Conservation (phyloP, 2,329 filamentous ascomycete species). For the Orbilia blumenaviensis region DNA sequence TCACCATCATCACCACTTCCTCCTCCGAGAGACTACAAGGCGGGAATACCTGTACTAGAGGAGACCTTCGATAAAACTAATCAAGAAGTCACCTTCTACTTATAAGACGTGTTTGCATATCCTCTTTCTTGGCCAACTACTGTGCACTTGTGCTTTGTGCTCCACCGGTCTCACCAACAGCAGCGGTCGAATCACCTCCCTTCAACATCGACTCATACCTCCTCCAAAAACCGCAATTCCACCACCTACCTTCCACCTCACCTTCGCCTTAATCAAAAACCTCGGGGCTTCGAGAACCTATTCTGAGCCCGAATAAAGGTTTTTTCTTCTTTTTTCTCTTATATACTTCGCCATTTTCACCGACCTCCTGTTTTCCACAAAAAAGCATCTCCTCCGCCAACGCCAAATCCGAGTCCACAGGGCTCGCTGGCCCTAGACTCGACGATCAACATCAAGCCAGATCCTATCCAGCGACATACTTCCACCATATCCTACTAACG, state of each 20-base stretch:
- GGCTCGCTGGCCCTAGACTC: neutral
- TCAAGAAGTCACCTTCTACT: neutral
- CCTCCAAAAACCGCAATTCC: neutral
- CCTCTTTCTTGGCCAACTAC: neutral
- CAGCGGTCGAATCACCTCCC: neutral
- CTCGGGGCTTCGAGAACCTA: neutral
- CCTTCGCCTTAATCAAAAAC: neutral
- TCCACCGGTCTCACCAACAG: neutral
- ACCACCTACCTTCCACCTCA: neutral
- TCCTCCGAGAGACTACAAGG: neutral
- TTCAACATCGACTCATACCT: neutral
- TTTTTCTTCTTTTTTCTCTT: neutral
- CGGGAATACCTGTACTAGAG: neutral
- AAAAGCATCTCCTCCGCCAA: neutral
- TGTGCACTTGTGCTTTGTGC: neutral
- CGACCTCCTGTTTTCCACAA: neutral
- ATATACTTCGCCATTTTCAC: too few relatives aligned
- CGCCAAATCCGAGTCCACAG: neutral
- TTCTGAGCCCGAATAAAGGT: neutral
- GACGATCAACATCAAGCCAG: constrained; percentile 9
- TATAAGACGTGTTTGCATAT: neutral
- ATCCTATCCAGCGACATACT: neutral
- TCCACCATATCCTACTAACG: constrained; percentile 27
- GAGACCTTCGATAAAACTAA: neutral
- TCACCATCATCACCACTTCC: constrained; percentile 11